Percentiles rank a stretch among this genome's conserved stretches.
phyloP scores from a whole-genome alignment of 1,284 basidiomycete genomes.

The Chiua sp. region DNA sequence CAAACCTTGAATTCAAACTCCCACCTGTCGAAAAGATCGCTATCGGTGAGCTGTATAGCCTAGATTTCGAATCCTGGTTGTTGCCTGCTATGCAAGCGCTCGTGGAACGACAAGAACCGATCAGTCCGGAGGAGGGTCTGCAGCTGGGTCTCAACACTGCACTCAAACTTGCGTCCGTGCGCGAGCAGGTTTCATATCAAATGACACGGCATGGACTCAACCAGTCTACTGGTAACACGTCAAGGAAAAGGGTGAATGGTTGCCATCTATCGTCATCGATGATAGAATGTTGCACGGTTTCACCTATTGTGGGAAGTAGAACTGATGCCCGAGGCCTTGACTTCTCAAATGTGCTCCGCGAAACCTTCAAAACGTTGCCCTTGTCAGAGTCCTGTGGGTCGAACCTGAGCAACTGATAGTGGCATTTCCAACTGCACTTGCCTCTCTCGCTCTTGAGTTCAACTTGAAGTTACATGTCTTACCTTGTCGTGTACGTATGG shows the following conservation, averaged over 20 bases:
- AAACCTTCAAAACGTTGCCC: not conserved
- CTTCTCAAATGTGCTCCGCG: not conserved
- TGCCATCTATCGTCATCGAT: no score
- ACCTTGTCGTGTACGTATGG: no score
- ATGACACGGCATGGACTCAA: slow-evolving; percentile 44
- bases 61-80: slow-evolving; percentile 13
- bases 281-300: no score
- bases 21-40: slow-evolving; percentile 3
- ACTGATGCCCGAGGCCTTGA: not conserved
- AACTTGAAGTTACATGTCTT: no score
- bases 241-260: no score
- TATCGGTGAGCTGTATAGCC: slow-evolving; percentile 7
- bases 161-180: slow-evolving; percentile 23
- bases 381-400: no score
- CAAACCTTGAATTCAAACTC: not conserved
- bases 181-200: slow-evolving; percentile 10
- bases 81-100: slow-evolving; percentile 20
- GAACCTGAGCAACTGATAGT: no score
- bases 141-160: slow-evolving; percentile 16
- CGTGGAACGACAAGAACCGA: slow-evolving; percentile 11
- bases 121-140: slow-evolving; percentile 10
- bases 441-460: no score
- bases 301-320: not conserved
- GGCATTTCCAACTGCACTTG: no score
- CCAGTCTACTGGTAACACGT: no score